Evolutionary conservation across 2,329 filamentous ascomycete genomes (phyloP).

Genomic region (Lachnellula arida): DNA sequence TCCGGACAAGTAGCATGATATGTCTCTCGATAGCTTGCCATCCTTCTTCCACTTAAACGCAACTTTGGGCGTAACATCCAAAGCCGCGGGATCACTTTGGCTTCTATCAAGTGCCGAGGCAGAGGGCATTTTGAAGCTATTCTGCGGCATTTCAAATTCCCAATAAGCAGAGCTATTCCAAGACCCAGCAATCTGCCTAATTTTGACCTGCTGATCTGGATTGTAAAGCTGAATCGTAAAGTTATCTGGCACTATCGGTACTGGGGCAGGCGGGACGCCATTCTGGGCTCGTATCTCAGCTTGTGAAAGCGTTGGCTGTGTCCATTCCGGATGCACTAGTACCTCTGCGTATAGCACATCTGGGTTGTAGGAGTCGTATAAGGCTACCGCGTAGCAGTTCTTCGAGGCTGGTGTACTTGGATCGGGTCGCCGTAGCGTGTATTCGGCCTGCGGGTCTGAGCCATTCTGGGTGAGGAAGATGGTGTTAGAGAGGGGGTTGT

Average conservation of each 20-base stretch:
- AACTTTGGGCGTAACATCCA: slow-evolving; percentile 63
- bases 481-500: slow-evolving; percentile 51
- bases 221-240: slow-evolving; percentile 92
- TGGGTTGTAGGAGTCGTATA: slow-evolving; percentile 76
- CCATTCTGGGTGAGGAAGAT: slow-evolving; percentile 65
- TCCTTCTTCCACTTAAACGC: slow-evolving; percentile 88
- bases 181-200: slow-evolving; percentile 67
- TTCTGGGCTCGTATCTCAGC: slow-evolving; percentile 72
- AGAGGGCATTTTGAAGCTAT: slow-evolving; percentile 77
- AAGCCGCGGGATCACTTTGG: slow-evolving; percentile 51
- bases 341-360: slow-evolving; percentile 87
- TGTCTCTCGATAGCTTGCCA: slow-evolving; percentile 77
- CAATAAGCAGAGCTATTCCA: slow-evolving; percentile 80
- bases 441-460: slow-evolving; percentile 73
- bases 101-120: slow-evolving; percentile 72
- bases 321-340: slow-evolving; percentile 78
- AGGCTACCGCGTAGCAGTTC: slow-evolving; percentile 81
- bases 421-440: slow-evolving; percentile 73
- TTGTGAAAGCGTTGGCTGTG: slow-evolving; percentile 73
- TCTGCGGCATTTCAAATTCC: slow-evolving; percentile 89
- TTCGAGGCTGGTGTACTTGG: slow-evolving; percentile 63
- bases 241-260: slow-evolving; percentile 68
- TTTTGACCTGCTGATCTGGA: slow-evolving; percentile 74
- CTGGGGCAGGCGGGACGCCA: slow-evolving; percentile 58
- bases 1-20: slow-evolving; percentile 83